Base-by-base conservation (phyloP, 148 eudicot species). In the Agrostemma githago region DNA sequence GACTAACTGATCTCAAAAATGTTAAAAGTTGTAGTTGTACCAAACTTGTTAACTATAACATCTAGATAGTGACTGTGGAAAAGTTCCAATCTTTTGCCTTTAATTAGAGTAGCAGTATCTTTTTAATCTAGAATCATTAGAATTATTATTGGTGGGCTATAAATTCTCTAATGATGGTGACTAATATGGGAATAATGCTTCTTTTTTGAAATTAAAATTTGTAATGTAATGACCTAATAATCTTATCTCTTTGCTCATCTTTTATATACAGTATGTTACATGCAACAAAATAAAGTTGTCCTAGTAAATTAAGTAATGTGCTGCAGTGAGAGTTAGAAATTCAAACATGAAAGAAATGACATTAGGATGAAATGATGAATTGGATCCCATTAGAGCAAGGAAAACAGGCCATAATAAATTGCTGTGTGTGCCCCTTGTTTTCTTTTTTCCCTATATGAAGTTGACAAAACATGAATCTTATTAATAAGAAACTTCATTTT, bases 231-330 rank as follows among this genome's bases (percentile, higher is more conserved):
- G 65, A 58, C 74, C 75, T 74, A 75, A 37, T 71, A 71, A 70
- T 75, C 78, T 75, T 71, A 75, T 80, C 76, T 65, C 51, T 43
- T 38, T 71, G 79, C 63, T 56, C 68, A 74, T 68, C 73, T 15
- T 78, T 79, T 51, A 66, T n/a, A n/a, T n/a, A n/a, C n/a, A n/a
- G n/a, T n/a, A n/a, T 64, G 62, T 59, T 70, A 74, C 78, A 62
- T 56, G 10, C 21, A 61, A 8, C 4, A 19, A 61, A 17, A 3
- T 19, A 17, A 61, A 19, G 39, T 51, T 51, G 53, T 3, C 34
- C 34, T 1, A 0, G 34, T 26, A 26, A 26, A 26, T 26, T 48
- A 8, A 48, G 0, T 43, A 43, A 43, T 43, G 46, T 43, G 46
- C n/a, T n/a, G n/a, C n/a, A n/a, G 34, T 26, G 1, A 26, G 34